Base-by-base conservation (phyloP, 306 rosid species). In the Inga leiocalycina region DNA sequence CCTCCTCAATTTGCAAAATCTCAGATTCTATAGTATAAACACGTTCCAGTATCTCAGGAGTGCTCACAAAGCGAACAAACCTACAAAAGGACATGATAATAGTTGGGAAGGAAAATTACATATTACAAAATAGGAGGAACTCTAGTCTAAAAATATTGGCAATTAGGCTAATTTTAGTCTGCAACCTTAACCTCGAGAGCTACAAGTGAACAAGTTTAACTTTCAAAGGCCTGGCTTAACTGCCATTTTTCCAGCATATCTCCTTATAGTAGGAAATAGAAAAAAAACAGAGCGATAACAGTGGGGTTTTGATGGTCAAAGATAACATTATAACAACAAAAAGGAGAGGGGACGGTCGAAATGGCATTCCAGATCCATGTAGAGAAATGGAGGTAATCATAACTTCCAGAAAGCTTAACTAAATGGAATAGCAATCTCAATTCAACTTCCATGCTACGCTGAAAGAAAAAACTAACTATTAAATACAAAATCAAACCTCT, bases 51-150 rank as follows among this genome's bases (percentile, higher is more conserved):
- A 97, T 87, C 90, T 97, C 98, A 5, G 98, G 99, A 75, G 97
- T 94, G 86, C 90, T 92, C 85, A 97, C 98, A 84, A 97, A 97
- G 78, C 99, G 98, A 64, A 97, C 98, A 89, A 97, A 97, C 88
- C 99, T 97, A 80, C 59, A 88, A n/a, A 83, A 68, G 71, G 54
- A 43, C 35, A 65, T 39, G 74, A 56, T 52, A 67, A 84, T 83
- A 89, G 82, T 79, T 39, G 35, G 61, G 69, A 45, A 64, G 22
- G 74, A 64, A 59, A 71, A 34, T 24, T 61, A 1, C 67, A 61
- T 61, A 61, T 61, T 27, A 22, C 67, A 24, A 1, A 61, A 22
- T 24, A 61, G 15, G 16, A 61, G 8, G 35, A 24, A 61, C 35
- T 74, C 69, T 34, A 56, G 15, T 20, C 66, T 51, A 16, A 43